Conservation (phyloP, 148 eudicot species). For the Tetragonia tetragonoides region DNA sequence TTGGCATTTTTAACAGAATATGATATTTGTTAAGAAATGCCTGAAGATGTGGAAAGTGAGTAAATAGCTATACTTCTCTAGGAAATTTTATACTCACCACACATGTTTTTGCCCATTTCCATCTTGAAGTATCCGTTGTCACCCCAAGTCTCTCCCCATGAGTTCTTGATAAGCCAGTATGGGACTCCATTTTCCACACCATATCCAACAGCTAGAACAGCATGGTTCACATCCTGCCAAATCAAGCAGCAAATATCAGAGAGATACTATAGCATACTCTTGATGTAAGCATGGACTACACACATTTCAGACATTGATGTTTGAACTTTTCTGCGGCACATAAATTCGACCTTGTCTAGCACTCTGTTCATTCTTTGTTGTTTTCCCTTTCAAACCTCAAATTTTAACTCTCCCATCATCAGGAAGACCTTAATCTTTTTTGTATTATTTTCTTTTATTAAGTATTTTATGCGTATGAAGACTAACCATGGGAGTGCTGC, state of each 20-base stretch:
- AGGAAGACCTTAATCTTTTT: too few species aligned
- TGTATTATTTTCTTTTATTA: too few species aligned
- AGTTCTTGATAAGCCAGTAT: conserved; percentile 96
- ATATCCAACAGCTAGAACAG: conserved; percentile 97
- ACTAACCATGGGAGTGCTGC: conserved; percentile 77
- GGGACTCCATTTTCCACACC: conserved; percentile 81
- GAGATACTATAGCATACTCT: not conserved
- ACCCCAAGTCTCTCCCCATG: conserved; percentile 98
- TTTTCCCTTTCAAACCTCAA: not conserved
- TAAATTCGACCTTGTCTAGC: not conserved
- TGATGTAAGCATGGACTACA: not conserved
- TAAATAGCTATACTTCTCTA: not conserved
- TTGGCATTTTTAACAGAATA: not conserved
- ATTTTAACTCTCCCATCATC: not conserved
- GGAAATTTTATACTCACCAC: conserved; percentile 60
- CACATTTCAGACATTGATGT: not conserved
- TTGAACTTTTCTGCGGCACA: not conserved
- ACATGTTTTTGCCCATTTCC: conserved; percentile 99
- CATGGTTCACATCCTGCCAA: conserved; percentile 98
- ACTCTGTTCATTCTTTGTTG: not conserved
- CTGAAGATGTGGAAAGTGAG: not conserved
- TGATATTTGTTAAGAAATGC: not conserved
- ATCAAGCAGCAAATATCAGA: conserved; percentile 3
- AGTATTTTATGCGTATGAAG: too few species aligned
- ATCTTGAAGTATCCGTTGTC: conserved; percentile 87